These are phyloP conservation scores for Coemansia sp. DNA, from an alignment of 192 early-diverging fungal genomes.

Conservation along the genomic window DNA sequence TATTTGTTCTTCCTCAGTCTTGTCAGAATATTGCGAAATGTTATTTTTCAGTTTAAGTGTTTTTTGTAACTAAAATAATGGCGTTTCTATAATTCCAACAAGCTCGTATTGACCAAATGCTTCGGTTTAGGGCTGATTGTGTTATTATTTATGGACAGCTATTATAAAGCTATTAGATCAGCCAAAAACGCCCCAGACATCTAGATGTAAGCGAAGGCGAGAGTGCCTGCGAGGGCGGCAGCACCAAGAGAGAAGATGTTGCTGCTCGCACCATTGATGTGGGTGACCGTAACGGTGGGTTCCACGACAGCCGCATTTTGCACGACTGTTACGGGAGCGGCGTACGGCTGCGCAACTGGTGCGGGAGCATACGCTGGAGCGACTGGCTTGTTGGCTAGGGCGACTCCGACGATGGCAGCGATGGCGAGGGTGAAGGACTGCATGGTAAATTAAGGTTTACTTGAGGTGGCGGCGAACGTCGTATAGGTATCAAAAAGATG, in stretches of 20 bases:
- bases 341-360: neutral
- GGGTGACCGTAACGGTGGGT: constrained; percentile 44
- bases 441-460: too few species aligned
- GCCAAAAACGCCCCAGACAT: too few species aligned
- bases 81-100: too few species aligned
- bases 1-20: too few species aligned
- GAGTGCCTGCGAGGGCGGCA: constrained; percentile 22
- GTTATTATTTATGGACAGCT: too few species aligned
- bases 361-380: neutral
- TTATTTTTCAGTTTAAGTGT: too few species aligned
- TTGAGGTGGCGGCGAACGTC: neutral
- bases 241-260: constrained; percentile 39
- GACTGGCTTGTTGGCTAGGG: constrained; percentile 16
- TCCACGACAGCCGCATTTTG: constrained; percentile 40
- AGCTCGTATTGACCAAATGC: too few species aligned
- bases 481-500: neutral
- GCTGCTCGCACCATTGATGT: constrained; percentile 39
- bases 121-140: too few species aligned
- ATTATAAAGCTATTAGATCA: too few species aligned
- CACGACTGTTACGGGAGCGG: constrained; percentile 29
- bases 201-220: neutral
- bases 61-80: too few species aligned
- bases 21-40: too few species aligned
- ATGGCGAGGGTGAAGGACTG: too few species aligned
- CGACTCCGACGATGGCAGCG: neutral